Percentiles rank a stretch among this genome's conserved stretches.
These are phyloP conservation scores for Cerrena zonata DNA, from an alignment of 1,284 basidiomycete genomes.

Conservation along the genomic window DNA sequence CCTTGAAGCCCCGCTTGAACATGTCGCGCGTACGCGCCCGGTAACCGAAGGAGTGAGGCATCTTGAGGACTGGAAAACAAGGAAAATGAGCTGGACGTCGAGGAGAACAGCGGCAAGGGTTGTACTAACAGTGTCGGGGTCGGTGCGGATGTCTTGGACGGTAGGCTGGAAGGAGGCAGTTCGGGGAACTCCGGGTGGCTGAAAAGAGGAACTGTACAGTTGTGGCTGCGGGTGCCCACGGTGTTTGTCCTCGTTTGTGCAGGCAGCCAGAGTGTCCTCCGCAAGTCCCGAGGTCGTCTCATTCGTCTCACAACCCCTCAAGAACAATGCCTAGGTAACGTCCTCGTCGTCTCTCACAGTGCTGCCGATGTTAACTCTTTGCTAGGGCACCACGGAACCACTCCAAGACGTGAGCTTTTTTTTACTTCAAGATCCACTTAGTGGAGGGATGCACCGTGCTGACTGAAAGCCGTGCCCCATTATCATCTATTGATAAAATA, in stretches of 20 bases:
- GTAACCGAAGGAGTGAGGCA: slow-evolving; percentile 99
- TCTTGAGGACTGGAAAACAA: slow-evolving; percentile 54
- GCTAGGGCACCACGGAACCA: slow-evolving; percentile 82
- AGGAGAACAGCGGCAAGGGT: slow-evolving; percentile 19
- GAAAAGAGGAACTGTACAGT: slow-evolving; percentile 35
- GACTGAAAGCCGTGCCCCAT: slow-evolving; percentile 57
- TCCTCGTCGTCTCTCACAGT: slow-evolving; percentile 21
- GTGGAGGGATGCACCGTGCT: slow-evolving; percentile 62
- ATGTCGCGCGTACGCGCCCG: slow-evolving; percentile 99
- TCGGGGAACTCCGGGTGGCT: slow-evolving; percentile 31
- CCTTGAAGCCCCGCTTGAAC: slow-evolving; percentile 97
- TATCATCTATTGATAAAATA: slow-evolving; percentile 46
- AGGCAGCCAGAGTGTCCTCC: slow-evolving; percentile 16
- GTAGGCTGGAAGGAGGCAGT: slow-evolving; percentile 11
- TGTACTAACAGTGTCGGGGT: slow-evolving; percentile 35
- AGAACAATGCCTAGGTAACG: slow-evolving; percentile 78
- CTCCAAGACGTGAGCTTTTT: slow-evolving; percentile 78
- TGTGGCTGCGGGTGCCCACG: slow-evolving; percentile 30
- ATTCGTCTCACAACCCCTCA: slow-evolving; percentile 40
- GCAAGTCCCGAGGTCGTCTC: slow-evolving; percentile 23
- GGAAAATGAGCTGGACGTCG: slow-evolving; percentile 16
- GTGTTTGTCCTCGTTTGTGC: slow-evolving; percentile 22
- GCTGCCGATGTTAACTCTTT: slow-evolving; percentile 31
- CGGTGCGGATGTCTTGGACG: slow-evolving; percentile 34
- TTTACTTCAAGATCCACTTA: slow-evolving; percentile 60